Conservation (phyloP, 352 stramenopile species). For the Pythium chondricola region DNA sequence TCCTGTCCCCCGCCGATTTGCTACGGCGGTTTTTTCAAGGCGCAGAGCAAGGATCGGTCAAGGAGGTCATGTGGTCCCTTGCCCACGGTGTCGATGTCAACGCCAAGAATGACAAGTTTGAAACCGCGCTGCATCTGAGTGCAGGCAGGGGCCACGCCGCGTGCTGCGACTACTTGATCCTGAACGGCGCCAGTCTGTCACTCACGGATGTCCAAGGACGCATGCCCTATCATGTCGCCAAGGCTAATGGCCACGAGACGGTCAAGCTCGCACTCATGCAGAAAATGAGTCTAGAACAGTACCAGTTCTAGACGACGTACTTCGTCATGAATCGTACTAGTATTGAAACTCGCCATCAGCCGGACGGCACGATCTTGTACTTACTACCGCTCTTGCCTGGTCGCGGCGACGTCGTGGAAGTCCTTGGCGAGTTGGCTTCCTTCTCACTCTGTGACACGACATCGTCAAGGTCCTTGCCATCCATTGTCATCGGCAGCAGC, state of each 20-base stretch:
- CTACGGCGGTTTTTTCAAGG: constrained; percentile 40
- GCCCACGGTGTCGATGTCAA: constrained; percentile 81
- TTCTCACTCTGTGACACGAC: constrained; percentile 3
- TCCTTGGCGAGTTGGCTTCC: not conserved
- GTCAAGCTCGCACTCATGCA: constrained; percentile 62
- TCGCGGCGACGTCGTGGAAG: constrained; percentile 9
- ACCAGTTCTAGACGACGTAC: constrained; percentile 33
- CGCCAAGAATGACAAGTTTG: constrained; percentile 29
- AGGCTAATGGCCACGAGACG: constrained; percentile 46
- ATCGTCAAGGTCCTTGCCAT: not conserved
- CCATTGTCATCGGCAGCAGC: too few species aligned
- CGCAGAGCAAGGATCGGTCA: constrained; percentile 30
- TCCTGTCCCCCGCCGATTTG: constrained; percentile 24
- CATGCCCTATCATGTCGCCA: constrained; percentile 56
- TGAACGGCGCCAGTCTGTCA: constrained; percentile 73
- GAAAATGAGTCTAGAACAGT: constrained; percentile 66
- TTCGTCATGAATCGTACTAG: too few species aligned
- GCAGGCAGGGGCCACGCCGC: constrained; percentile 27
- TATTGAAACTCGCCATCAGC: constrained; percentile 3
- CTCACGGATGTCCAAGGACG: constrained; percentile 37
- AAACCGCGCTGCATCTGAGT: constrained; percentile 57
- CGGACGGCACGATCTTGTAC: constrained; percentile 28
- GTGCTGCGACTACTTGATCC: constrained; percentile 74
- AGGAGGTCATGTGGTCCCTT: constrained; percentile 70
- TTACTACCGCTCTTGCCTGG: constrained; percentile 12